Conservation (phyloP, 768 basidiomycete species). For the Tricholoma flavovirens region DNA sequence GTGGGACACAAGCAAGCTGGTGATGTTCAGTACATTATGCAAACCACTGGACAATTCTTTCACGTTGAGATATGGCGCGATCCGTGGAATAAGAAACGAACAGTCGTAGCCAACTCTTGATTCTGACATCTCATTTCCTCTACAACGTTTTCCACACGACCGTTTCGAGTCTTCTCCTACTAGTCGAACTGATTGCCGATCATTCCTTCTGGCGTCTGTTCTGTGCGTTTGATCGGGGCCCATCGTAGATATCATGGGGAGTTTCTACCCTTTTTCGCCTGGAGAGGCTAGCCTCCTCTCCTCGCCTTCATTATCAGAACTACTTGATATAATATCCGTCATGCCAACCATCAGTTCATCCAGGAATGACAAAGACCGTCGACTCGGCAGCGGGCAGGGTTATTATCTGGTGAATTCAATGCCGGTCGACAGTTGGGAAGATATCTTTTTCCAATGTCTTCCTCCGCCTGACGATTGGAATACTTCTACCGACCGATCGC, state of each 20-base stretch:
- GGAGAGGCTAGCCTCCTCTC: not conserved
- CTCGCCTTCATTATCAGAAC: not conserved
- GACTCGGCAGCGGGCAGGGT: not conserved
- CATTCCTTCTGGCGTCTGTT: not conserved
- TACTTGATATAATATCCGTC: not conserved
- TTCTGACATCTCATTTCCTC: constrained; percentile 6
- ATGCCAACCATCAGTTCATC: constrained; percentile 18
- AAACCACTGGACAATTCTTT: constrained; percentile 36
- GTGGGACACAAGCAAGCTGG: constrained; percentile 70
- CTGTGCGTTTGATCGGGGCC: not conserved
- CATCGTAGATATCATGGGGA: not conserved
- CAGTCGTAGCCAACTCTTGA: constrained; percentile 54
- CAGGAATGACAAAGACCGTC: constrained; percentile 5
- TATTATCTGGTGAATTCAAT: not conserved
- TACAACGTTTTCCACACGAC: not conserved
- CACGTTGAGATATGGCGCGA: constrained; percentile 70
- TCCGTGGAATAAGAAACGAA: constrained; percentile 71
- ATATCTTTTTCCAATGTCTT: constrained; percentile 1
- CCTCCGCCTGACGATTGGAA: not conserved
- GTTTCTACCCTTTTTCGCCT: not conserved
- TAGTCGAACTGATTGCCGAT: not conserved
- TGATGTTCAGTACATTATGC: constrained; percentile 55
- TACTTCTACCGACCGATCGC: not conserved
- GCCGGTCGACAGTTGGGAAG: not conserved
- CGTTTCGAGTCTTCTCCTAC: not conserved